phyloP scores from a whole-genome alignment of 2,329 filamentous ascomycete species.

The Colletotrichum melonis region DNA sequence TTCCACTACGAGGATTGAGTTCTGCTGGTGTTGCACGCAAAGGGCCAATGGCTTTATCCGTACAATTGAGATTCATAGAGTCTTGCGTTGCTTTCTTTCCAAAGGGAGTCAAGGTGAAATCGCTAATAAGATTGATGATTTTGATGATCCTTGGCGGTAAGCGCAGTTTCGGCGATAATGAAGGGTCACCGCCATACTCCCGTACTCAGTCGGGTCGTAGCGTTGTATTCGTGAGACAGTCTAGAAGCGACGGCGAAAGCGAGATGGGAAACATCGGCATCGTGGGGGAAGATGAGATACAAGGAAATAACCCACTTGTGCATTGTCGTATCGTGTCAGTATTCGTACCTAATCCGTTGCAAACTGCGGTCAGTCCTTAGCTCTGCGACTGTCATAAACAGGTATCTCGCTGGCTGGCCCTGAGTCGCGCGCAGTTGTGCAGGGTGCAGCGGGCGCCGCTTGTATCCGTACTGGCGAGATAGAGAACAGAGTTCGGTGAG shows the following conservation, averaged over 20 bases:
- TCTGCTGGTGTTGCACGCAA: constrained; percentile 20
- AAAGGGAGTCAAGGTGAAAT: background rate
- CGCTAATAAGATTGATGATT: background rate
- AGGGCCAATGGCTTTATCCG: background rate
- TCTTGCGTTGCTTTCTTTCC: background rate
- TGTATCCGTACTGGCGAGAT: background rate
- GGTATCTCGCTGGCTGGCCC: no score
- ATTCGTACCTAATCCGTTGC: background rate
- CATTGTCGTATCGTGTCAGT: background rate
- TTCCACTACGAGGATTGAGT: constrained; percentile 14
- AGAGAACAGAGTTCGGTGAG: background rate
- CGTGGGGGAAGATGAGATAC: background rate
- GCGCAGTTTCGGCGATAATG: background rate
- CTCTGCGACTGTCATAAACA: no score
- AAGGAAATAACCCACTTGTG: background rate
- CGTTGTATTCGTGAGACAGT: constrained; percentile 2
- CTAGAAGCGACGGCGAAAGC: constrained; percentile 1
- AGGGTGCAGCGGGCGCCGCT: background rate
- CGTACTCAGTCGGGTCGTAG: background rate
- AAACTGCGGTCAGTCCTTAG: no score
- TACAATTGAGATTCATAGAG: background rate
- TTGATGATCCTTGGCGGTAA: constrained; percentile 4
- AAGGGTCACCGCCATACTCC: background rate
- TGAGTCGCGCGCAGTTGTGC: background rate
- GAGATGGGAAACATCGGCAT: background rate